Evolutionary conservation across 495 filamentous ascomycete genomes (phyloP).

Genomic region (Filosporella fistucella): DNA sequence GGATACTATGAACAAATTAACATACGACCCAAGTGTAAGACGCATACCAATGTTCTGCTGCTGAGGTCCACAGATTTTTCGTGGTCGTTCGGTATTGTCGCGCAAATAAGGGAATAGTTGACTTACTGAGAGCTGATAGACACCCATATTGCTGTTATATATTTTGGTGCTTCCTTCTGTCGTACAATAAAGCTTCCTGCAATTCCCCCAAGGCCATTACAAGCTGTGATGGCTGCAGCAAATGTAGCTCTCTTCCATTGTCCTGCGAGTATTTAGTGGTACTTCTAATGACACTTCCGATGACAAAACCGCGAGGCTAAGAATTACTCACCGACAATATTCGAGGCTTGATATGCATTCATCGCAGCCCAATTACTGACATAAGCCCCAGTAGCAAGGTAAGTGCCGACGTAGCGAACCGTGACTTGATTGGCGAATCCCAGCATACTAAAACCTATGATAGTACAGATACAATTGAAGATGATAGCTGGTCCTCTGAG

Average conservation of each 20-base stretch:
- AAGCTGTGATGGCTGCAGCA: constrained; percentile 62
- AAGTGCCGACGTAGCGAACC: constrained; percentile 69
- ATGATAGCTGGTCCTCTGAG: constrained; percentile 64
- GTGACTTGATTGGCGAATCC: constrained; percentile 64
- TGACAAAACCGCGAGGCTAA: not conserved
- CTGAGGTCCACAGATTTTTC: not conserved
- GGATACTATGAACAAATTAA: too few species aligned
- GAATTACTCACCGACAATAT: constrained; percentile 46
- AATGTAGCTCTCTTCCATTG: constrained; percentile 78
- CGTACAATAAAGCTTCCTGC: constrained; percentile 73
- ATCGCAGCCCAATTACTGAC: constrained; percentile 77
- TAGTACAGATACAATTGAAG: constrained; percentile 71
- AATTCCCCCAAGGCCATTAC: constrained; percentile 72
- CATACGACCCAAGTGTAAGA: too few species aligned
- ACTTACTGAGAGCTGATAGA: constrained; percentile 73
- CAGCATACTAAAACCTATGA: constrained; percentile 69
- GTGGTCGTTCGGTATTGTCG: not conserved
- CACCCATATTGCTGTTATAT: constrained; percentile 68
- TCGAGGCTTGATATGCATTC: constrained; percentile 68
- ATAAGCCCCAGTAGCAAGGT: constrained; percentile 73
- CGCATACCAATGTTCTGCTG: too few species aligned
- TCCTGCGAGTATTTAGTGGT: constrained; percentile 9
- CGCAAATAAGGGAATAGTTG: not conserved
- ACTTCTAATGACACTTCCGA: too few species aligned
- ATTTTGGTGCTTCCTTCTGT: constrained; percentile 61